Conservation (phyloP, 208 protist species). For the Trypanosomatidae sp. region DNA sequence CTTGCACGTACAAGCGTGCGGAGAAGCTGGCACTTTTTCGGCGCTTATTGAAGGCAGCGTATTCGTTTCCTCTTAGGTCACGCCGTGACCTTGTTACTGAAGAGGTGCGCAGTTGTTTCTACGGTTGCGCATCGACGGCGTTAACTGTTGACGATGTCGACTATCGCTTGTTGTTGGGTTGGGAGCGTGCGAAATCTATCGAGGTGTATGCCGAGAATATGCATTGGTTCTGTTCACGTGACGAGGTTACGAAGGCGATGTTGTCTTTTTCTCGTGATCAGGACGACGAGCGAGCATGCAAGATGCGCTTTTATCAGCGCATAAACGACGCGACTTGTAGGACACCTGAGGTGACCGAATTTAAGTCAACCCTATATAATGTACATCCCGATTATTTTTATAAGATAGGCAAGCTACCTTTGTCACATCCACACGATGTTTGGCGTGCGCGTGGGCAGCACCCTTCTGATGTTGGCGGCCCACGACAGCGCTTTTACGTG, state of each 20-base stretch:
- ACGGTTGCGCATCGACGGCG: conserved; percentile 32
- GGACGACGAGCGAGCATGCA: conserved; percentile 29
- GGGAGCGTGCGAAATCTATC: conserved; percentile 59
- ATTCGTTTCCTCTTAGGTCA: conserved; percentile 61
- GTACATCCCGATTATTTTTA: conserved; percentile 78
- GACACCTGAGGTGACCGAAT: conserved; percentile 71
- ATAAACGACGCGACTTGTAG: conserved; percentile 33
- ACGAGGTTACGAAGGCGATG: conserved; percentile 82
- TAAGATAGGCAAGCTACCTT: conserved; percentile 54
- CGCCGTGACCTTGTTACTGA: conserved; percentile 68
- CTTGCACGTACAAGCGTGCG: conserved; percentile 22
- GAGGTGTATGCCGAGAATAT: conserved; percentile 79
- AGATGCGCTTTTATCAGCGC: conserved; percentile 35
- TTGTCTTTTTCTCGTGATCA: conserved; percentile 58
- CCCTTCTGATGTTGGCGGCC: conserved; percentile 72
- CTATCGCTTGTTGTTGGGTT: conserved; percentile 65
- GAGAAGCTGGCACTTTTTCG: conserved; percentile 74
- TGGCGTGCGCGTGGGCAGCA: conserved; percentile 80
- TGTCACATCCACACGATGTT: conserved; percentile 64
- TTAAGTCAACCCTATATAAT: conserved; percentile 78
- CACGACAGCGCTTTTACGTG: conserved; percentile 81
- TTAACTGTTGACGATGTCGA: conserved; percentile 58
- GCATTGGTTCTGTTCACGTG: conserved; percentile 84
- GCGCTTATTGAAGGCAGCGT: conserved; percentile 49
- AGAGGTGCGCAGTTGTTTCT: conserved; percentile 60